Base-by-base conservation (phyloP, 2,329 filamentous ascomycete species). In the Endothia cerciana region DNA sequence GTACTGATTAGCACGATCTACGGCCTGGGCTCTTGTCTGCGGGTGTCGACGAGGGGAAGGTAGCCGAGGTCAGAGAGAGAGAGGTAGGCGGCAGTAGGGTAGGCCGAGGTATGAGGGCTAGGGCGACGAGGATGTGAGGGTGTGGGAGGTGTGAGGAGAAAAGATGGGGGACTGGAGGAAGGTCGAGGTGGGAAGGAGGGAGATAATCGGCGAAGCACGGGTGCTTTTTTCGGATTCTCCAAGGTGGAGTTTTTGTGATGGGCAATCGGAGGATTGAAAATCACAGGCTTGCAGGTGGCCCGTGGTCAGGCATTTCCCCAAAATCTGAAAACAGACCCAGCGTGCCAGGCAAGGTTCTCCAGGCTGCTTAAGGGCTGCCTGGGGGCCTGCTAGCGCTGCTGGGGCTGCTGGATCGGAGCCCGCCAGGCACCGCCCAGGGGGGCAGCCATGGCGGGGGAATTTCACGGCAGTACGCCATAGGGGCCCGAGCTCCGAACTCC, bases 171-270 rank as follows among this genome's bases (percentile, higher is more conserved):
- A 43, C 41, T 8, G 15, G n/a, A 10, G 41, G 68, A n/a, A n/a
- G n/a, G n/a, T n/a, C n/a, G 22, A 25, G 49, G 61, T 59, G 60
- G 17, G 30, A n/a, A 57, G 33, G 33, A 64, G 43, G 45, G 19
- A 61, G 45, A 47, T 55, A 51, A 65, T 62, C 64, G 45, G 36
- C 55, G 36, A n/a, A n/a, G n/a, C n/a, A n/a, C 65, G 64, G 69
- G 55, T 69, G 62, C 41, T 65, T 45, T 65, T 45, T 62, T 59
- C 59, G 65, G 65, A 56, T 47, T 61, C 33, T 56, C 56, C 57
- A 57, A 65, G 38, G 36, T 49, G 40, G 25, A 25, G 41, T 22
- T 22, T 47, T 22, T 47, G 47, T 28, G 47, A 19, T n/a, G 8
- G n/a, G 4, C 17, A n/a, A 10, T 5, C 19, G 17, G 53, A 58